Evolutionary conservation across 139 green algal genomes (phyloP), one percentile per base, ranked within the genome.

Genomic region (Coelastrella sp.): DNA sequence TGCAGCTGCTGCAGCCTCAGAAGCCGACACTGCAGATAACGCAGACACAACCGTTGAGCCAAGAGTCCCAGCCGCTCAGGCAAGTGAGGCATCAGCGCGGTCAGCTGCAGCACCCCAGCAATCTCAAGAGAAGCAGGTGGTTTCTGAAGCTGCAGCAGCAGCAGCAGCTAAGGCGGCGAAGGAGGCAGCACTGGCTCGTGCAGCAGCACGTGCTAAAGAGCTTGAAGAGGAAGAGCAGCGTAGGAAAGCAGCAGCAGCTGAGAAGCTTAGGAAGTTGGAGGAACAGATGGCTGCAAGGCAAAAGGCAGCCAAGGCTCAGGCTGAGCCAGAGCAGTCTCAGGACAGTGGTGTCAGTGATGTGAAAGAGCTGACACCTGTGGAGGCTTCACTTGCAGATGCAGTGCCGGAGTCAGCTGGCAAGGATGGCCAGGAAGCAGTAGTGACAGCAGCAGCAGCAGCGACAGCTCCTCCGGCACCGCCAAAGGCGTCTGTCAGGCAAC

Each of bases 221-320:
- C 48, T 79, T 25, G 79, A 60, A 32, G 79, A 86, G 48, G 79
- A 86, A 34, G 79, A 86, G 32, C 79, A 68, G 48, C 64, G 48
- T 23, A 30, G 79, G 32, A 78, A 79, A 37, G 64, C 79, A 79
- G 79, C 79, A 68, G 79, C 79, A 30, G 79, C 64, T 43, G 66
- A 79, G 43, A 86, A 86, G 79, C 79, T 86, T 30, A 64, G 78
- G 25, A 35, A 27, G 62, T 60, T 84, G 38, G 62, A 84, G 51
- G 78, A 74, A 60, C 78, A 76, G 60, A 84, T 84, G 62, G 78
- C 78, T 48, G 78, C 78, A 32, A 48, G 78, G 34, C 60, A 84
- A 30, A 60, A 69, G 35, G 21, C 35, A 37, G 53, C 53, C 35
- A 25, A 51, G 67, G 67, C 37, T 15, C 73, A 57, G 30, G 50